Percentiles rank a stretch among this genome's conserved stretches.
Evolutionary conservation across 192 early-diverging fungal species (phyloP).

Genomic region (Mortierella hygrophila): DNA sequence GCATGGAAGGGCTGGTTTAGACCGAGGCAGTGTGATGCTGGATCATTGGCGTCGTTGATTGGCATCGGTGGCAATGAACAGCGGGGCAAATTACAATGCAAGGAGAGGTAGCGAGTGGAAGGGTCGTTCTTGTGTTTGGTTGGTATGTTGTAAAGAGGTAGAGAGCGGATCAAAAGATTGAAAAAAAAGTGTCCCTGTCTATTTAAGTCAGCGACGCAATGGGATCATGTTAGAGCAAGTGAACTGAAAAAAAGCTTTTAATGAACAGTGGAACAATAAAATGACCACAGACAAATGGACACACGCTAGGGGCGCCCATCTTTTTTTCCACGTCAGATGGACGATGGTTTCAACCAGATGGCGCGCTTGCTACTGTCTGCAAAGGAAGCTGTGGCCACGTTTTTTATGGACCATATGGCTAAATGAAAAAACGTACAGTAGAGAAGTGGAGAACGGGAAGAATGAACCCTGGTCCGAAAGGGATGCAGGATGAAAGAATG

Average conservation of each 20-base stretch:
- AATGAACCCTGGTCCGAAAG: not conserved
- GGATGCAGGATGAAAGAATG: not conserved
- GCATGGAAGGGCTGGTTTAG: conserved; percentile 16
- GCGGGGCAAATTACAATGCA: not conserved
- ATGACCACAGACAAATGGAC: not conserved
- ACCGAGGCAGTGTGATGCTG: conserved; percentile 31
- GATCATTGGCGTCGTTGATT: conserved; percentile 23
- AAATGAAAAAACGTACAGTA: not conserved
- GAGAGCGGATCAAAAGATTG: not conserved
- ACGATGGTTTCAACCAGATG: not conserved
- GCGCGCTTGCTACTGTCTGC: not conserved
- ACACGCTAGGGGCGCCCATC: not conserved
- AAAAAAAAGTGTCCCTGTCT: not conserved
- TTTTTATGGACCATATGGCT: not conserved
- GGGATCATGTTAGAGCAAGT: not conserved
- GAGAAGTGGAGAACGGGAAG: not conserved
- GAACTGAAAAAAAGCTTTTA: not conserved
- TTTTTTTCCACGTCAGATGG: not conserved
- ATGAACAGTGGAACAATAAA: not conserved
- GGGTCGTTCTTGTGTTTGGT: not conserved
- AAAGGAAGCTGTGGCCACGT: not conserved
- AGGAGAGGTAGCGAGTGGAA: not conserved
- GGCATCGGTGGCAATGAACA: not conserved
- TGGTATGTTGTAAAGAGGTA: not conserved
- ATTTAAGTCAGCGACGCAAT: not conserved